Percentiles rank a stretch among this genome's conserved stretches.
These are phyloP conservation scores for Phytophthora pisi DNA, from an alignment of 352 stramenopile genomes.

Conservation along the genomic window DNA sequence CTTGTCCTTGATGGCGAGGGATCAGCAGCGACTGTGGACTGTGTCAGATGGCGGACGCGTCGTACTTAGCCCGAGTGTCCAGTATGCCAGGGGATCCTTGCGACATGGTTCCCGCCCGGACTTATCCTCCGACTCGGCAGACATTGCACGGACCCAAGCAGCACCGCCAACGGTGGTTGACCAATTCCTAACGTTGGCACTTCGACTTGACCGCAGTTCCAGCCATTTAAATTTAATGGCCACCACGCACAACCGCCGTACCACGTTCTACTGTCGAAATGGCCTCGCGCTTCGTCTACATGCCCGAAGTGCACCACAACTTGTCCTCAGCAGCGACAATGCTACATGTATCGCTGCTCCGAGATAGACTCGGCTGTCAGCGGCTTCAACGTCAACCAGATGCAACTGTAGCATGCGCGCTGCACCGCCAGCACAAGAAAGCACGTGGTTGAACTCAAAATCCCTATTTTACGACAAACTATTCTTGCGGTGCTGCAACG, in stretches of 20 bases:
- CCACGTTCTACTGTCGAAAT: conserved; percentile 30
- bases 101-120: conserved; percentile 9
- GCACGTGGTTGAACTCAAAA: conserved; percentile 1
- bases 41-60: conserved; percentile 7
- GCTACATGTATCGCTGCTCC: no score
- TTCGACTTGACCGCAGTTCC: background rate
- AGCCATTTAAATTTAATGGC: background rate
- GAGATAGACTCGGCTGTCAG: no score
- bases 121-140: background rate
- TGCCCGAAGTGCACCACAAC: no score
- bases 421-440: conserved; percentile 2
- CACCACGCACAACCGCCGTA: conserved; percentile 3
- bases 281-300: conserved; percentile 10
- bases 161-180: background rate
- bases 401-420: background rate
- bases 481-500: background rate
- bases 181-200: background rate
- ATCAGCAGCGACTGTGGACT: conserved; percentile 5
- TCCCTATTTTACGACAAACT: conserved; percentile 7
- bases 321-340: no score
- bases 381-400: no score
- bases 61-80: conserved; percentile 16
- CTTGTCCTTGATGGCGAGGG: conserved; percentile 9
- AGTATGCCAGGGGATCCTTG: conserved; percentile 16
- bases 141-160: background rate